Base-by-base conservation (phyloP, 257 asterid genomes). In the Ligustrum vulgare region DNA sequence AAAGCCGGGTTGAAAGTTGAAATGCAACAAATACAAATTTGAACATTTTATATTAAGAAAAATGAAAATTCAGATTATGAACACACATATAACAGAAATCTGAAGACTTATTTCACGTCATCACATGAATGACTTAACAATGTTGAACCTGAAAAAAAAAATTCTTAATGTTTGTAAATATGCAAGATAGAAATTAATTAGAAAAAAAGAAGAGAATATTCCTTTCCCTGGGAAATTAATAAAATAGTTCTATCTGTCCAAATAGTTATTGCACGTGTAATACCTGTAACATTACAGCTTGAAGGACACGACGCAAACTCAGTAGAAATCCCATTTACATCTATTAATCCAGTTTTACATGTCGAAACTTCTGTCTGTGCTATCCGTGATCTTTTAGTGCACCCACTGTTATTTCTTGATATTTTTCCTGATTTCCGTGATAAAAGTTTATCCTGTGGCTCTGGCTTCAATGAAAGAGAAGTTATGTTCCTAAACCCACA, bases 371-470 rank as follows among this genome's bases (percentile, higher is more conserved):
- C 91, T 81, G 81, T 69, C 68, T 81, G 86, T 33, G 75, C 78
- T 77, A 80, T 78, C 86, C 97, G 82, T 70, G 91, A 84, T 75
- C 87, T 88, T 89, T 89, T 93, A 77, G 80, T 70, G 84, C 71
- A 76, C 75, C 86, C 83, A 81, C 78, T 73, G 79, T 76, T 87
- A 28, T 78, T 81, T 80, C 93, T 87, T 45, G 83, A 81, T 70
- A 86, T 72, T 75, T 87, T 89, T 78, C 87, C 82, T 80, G 87
- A 75, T 65, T 78, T 91, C 71, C 75, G 91, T 32, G 75, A 70
- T 76, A 54, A 58, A 77, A 73, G 81, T 75, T 82, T 85, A 73
- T 79, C 86, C 76, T 86, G 88, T 67, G 74, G 43, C 34, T 74
- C 85, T 28, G 83, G 75, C 9, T 67, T 76, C 76, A 77, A 70